Conservation (phyloP, 2,329 filamentous ascomycete species). For the Pyrenophora tritici-repentis region DNA sequence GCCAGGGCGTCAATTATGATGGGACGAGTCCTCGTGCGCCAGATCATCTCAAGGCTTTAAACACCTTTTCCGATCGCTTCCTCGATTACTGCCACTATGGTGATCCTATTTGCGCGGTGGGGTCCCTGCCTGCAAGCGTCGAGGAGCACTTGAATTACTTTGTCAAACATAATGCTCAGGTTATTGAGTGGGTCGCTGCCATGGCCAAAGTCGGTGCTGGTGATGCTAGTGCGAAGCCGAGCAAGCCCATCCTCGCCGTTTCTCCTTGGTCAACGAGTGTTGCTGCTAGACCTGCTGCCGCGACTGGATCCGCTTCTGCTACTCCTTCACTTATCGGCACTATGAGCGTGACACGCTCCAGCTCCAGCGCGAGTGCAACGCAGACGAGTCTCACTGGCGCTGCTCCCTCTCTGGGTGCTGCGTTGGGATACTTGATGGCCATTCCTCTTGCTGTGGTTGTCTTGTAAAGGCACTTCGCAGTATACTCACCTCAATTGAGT, state of each 20-base stretch:
- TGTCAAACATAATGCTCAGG: slow-evolving; percentile 30
- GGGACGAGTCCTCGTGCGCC: slow-evolving; percentile 27
- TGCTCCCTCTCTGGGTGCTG: slow-evolving; percentile 3
- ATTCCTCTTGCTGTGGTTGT: background rate
- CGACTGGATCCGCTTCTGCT: background rate
- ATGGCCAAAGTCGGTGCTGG: slow-evolving; percentile 20
- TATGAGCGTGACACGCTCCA: slow-evolving; percentile 12
- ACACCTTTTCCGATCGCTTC: slow-evolving; percentile 49
- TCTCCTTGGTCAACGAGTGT: slow-evolving; percentile 5
- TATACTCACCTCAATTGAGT: too few relatives aligned
- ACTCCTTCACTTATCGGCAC: background rate
- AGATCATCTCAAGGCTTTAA: slow-evolving; percentile 22
- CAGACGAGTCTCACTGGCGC: slow-evolving; percentile 11
- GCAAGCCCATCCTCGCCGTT: slow-evolving; percentile 7
- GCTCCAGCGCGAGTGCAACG: slow-evolving; percentile 9
- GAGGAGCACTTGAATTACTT: slow-evolving; percentile 65
- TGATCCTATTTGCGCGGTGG: slow-evolving; percentile 66
- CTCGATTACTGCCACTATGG: slow-evolving; percentile 67
- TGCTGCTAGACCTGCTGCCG: slow-evolving; percentile 7
- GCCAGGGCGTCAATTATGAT: slow-evolving; percentile 27
- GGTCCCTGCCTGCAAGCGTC: slow-evolving; percentile 57
- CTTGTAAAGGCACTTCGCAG: background rate
- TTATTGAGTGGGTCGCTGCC: slow-evolving; percentile 22
- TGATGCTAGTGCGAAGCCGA: slow-evolving; percentile 18
- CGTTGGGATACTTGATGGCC: slow-evolving; percentile 2